These are phyloP conservation scores for Laguncularia racemosa DNA, from an alignment of 345 rosid species.

Conservation along the genomic window DNA sequence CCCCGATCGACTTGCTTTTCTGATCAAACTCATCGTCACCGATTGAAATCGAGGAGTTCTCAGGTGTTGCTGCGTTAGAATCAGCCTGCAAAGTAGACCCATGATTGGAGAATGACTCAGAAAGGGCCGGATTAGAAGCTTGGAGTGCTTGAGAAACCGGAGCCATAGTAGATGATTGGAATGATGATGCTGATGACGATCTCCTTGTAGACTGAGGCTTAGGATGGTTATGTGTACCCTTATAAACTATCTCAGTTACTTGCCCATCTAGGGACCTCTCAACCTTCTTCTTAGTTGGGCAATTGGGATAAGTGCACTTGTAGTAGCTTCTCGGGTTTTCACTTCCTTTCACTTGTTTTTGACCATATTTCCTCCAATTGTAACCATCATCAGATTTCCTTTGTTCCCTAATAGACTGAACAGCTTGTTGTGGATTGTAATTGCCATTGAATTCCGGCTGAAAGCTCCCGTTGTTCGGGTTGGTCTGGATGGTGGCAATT, in stretches of 20 bases:
- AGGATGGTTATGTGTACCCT: constrained; percentile 85
- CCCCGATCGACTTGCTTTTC: constrained; percentile 46
- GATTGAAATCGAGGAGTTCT: constrained; percentile 60
- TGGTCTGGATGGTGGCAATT: constrained; percentile 30
- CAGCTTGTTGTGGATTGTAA: too few relatives aligned
- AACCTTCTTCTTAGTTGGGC: constrained; percentile 86
- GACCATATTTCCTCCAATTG: constrained; percentile 98
- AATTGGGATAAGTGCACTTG: constrained; percentile 76
- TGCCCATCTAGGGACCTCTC: constrained; percentile 83
- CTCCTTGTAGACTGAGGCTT: constrained; percentile 66
- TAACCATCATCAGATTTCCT: constrained; percentile 79
- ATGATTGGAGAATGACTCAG: constrained; percentile 40
- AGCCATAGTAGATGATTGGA: constrained; percentile 1
- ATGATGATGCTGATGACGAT: constrained; percentile 37
- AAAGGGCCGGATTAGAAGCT: constrained; percentile 10
- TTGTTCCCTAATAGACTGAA: constrained; percentile 39
- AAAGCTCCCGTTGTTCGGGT: constrained; percentile 23
- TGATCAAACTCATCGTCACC: constrained; percentile 69
- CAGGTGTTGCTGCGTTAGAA: constrained; percentile 45
- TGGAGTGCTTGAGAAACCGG: constrained; percentile 25
- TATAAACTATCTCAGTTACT: constrained; percentile 82
- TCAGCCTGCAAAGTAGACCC: constrained; percentile 37
- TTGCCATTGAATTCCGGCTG: constrained; percentile 11
- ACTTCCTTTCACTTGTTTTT: constrained; percentile 91
- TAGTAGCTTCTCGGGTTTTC: constrained; percentile 93